A percentile compares a stretch with the other conserved stretches of the same genome.
Evolutionary conservation across 352 stramenopile species (phyloP).

Genomic region (Pythium dissimile): DNA sequence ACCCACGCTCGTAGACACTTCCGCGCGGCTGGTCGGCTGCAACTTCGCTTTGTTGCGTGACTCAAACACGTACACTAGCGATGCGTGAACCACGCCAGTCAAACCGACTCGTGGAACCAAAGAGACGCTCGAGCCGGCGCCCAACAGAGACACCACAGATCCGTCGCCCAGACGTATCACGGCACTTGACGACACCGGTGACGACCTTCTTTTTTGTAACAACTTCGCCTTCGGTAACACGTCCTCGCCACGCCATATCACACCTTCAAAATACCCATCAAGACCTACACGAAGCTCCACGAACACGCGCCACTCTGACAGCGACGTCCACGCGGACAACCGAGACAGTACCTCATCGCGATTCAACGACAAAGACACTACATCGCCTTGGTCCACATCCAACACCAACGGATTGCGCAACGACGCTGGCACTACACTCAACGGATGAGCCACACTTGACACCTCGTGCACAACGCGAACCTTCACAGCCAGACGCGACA

Average conservation of each 20-base stretch:
- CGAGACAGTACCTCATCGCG: constrained; percentile 1
- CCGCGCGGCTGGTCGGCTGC: neutral
- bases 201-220: too few relatives aligned
- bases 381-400: constrained; percentile 5
- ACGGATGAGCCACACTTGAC: constrained; percentile 15
- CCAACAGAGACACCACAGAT: neutral
- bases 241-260: neutral
- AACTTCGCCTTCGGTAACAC: too few relatives aligned
- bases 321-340: neutral
- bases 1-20: neutral
- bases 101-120: neutral
- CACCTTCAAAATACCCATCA: neutral
- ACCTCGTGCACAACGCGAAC: constrained; percentile 28
- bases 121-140: neutral
- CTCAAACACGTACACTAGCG: constrained; percentile 8
- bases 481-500: constrained; percentile 21
- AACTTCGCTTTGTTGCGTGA: neutral
- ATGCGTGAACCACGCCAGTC: neutral
- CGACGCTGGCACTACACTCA: neutral
- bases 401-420: neutral
- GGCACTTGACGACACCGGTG: too few relatives aligned
- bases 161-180: neutral
- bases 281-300: neutral
- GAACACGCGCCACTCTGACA: neutral
- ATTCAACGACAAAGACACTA: constrained; percentile 4